These are phyloP conservation scores for Prunus kanzakura DNA, from an alignment of 306 rosid genomes.

Conservation along the genomic window DNA sequence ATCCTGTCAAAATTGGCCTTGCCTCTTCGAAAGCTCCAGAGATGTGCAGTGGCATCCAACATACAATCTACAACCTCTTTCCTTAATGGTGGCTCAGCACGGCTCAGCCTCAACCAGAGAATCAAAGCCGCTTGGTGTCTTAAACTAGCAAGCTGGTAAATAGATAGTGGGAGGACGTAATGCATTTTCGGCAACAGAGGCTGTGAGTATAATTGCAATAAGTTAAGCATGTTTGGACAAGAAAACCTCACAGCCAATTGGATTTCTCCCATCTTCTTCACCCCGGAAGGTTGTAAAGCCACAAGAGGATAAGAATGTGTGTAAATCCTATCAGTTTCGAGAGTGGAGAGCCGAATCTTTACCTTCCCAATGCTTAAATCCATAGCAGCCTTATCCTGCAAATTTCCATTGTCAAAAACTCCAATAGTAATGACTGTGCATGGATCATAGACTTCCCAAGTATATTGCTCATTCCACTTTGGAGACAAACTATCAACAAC, in stretches of 20 bases:
- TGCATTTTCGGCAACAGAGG: conserved; percentile 22
- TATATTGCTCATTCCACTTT: conserved; percentile 34
- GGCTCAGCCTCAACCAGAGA: neutral
- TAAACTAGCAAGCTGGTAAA: neutral
- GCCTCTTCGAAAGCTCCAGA: conserved; percentile 41
- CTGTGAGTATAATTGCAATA: conserved; percentile 3
- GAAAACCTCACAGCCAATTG: conserved; percentile 33
- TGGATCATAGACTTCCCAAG: conserved; percentile 28
- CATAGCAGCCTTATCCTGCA: neutral
- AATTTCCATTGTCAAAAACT: conserved; percentile 17
- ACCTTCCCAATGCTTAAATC: conserved; percentile 24
- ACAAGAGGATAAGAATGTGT: conserved; percentile 21
- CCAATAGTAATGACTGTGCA: conserved; percentile 24
- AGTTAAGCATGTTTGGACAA: neutral
- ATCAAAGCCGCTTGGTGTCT: conserved; percentile 4
- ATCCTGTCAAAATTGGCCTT: conserved; percentile 36
- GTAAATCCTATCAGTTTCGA: conserved; percentile 14
- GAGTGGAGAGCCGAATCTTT: conserved; percentile 22
- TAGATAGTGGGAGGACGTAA: conserved; percentile 3
- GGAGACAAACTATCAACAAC: neutral
- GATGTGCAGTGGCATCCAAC: conserved; percentile 25
- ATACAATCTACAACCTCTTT: conserved; percentile 24
- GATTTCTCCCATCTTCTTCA: conserved; percentile 28
- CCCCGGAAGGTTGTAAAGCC: conserved; percentile 10
- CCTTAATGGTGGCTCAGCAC: conserved; percentile 24